phyloP scores from a whole-genome alignment of 108 stramenopile genomes.

The Nitzschia sp. region DNA sequence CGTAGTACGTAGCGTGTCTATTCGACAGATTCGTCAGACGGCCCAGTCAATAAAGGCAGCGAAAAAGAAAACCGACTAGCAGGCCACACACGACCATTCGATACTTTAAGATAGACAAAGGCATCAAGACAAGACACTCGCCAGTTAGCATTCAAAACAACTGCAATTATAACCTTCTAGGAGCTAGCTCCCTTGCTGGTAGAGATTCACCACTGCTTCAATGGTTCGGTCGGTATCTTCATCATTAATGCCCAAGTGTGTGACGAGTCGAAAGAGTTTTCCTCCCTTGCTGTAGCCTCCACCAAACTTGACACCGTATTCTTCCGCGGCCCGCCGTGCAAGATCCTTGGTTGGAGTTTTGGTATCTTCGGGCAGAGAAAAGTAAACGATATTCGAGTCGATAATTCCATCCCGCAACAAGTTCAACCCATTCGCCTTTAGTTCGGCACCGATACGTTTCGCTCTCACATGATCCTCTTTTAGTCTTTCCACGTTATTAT shows the following conservation, averaged over 20 bases:
- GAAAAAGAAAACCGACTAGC: too few relatives aligned
- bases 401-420: constrained; percentile 60
- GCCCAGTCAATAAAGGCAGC: too few relatives aligned
- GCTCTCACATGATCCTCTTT: constrained; percentile 82
- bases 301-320: constrained; percentile 62
- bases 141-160: too few relatives aligned
- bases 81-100: too few relatives aligned
- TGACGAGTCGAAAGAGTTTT: constrained; percentile 65
- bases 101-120: too few relatives aligned
- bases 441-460: constrained; percentile 51
- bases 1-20: too few relatives aligned
- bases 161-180: too few relatives aligned
- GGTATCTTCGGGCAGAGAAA: constrained; percentile 62
- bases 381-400: constrained; percentile 86
- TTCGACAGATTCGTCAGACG: too few relatives aligned
- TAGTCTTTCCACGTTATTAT: constrained; percentile 82
- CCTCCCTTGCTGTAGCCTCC: constrained; percentile 77
- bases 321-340: constrained; percentile 25
- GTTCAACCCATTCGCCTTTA: constrained; percentile 58
- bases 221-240: constrained; percentile 51
- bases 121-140: too few relatives aligned
- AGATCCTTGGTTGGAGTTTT: constrained; percentile 55
- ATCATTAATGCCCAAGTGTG: constrained; percentile 74
- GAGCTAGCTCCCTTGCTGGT: background rate
- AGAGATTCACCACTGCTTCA: constrained; percentile 40